These are phyloP conservation scores for Penicillium tannophilum DNA, from an alignment of 495 filamentous ascomycete species.

Conservation along the genomic window DNA sequence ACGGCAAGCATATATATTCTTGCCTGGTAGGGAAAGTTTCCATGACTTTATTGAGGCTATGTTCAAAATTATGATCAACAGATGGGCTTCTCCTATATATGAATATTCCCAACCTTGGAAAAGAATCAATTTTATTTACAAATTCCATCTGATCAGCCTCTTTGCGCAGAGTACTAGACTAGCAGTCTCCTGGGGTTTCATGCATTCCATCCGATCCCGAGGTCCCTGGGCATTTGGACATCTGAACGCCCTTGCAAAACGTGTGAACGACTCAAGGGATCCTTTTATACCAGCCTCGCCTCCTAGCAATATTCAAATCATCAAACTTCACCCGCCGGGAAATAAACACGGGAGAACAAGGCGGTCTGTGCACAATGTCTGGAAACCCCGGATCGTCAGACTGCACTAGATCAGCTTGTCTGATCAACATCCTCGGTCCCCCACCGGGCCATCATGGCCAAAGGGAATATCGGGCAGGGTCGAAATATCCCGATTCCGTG, in stretches of 20 bases:
- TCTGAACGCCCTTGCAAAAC: too few species aligned
- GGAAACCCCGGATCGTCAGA: constrained; percentile 1
- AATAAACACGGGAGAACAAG: not conserved
- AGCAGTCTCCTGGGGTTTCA: too few species aligned
- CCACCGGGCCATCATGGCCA: not conserved
- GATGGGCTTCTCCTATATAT: not conserved
- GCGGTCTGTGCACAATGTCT: not conserved
- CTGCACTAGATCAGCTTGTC: not conserved
- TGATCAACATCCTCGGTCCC: not conserved
- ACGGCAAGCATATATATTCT: not conserved
- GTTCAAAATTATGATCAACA: not conserved
- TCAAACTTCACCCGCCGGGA: not conserved
- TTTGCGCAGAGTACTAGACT: too few species aligned
- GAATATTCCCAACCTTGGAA: not conserved
- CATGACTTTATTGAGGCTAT: not conserved
- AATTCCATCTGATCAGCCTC: too few species aligned
- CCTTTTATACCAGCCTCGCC: too few species aligned
- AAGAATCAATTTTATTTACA: not conserved
- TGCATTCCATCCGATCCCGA: too few species aligned
- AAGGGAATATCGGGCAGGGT: not conserved
- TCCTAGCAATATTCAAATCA: too few species aligned
- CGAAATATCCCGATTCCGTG: not conserved
- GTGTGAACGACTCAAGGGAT: too few species aligned
- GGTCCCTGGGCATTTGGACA: too few species aligned
- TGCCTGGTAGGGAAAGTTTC: not conserved